A percentile compares a stretch with the other conserved stretches of the same genome.
These are phyloP conservation scores for Pseudopyricularia javanii DNA, from an alignment of 2,329 filamentous ascomycete genomes.

Conservation along the genomic window DNA sequence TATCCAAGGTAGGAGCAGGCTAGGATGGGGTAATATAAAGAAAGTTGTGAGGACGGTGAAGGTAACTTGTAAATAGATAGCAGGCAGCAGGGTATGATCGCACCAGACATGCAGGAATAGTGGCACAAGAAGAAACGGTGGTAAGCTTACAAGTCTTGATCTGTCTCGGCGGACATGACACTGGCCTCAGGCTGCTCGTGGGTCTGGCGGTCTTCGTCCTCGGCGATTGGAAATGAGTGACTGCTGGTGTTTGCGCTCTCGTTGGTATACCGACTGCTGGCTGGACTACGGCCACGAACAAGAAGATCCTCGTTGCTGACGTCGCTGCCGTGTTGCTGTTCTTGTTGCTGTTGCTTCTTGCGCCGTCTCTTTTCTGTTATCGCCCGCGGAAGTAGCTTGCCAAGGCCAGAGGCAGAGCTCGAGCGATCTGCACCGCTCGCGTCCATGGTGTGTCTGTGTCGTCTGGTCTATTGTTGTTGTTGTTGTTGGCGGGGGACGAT, in stretches of 20 bases:
- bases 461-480: too few species aligned
- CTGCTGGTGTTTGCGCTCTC: conserved; percentile 17
- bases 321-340: too few species aligned
- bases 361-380: conserved; percentile 35
- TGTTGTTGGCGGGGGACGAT: too few species aligned
- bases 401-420: conserved; percentile 17
- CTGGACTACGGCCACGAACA: conserved; percentile 16
- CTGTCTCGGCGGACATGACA: conserved; percentile 23
- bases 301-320: conserved; percentile 14
- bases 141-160: conserved; percentile 15
- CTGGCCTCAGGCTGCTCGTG: conserved; percentile 13
- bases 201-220: conserved; percentile 6
- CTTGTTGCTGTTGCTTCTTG: conserved; percentile 30
- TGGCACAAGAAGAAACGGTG: conserved; percentile 4
- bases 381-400: conserved; percentile 40
- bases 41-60: too few species aligned
- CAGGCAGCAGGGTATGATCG: too few species aligned
- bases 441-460: conserved; percentile 3
- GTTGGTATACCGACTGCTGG: conserved; percentile 26
- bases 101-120: conserved; percentile 5
- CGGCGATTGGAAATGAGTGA: conserved; percentile 12
- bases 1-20: too few species aligned
- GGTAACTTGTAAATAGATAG: too few species aligned
- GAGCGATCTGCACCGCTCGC: not conserved
- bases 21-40: too few species aligned